Conservation (phyloP, 1,139 yeast species). For the Meyerozyma smithsonii region DNA sequence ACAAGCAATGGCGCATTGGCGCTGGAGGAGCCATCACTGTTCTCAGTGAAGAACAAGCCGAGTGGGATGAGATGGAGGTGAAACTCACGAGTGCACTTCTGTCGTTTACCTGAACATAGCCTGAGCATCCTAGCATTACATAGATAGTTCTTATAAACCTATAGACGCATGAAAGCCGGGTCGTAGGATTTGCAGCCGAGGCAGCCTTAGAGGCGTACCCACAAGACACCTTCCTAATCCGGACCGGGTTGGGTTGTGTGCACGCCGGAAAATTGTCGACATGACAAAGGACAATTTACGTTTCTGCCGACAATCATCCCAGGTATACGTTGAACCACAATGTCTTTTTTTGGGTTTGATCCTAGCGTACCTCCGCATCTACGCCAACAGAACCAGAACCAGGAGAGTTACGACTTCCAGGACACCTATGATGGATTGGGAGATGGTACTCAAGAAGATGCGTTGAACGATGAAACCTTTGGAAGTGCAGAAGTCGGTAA, state of each 20-base stretch:
- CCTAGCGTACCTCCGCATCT: constrained; percentile 36
- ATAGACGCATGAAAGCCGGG: too few species aligned
- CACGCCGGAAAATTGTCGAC: constrained; percentile 2
- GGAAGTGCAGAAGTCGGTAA: constrained; percentile 62
- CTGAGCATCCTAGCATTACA: too few species aligned
- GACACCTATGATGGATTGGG: constrained; percentile 83
- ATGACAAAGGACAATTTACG: neutral
- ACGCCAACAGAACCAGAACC: constrained; percentile 8
- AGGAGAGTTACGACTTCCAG: constrained; percentile 62
- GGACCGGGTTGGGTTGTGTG: neutral
- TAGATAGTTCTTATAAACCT: too few species aligned
- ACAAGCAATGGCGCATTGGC: constrained; percentile 73
- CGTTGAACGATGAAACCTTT: constrained; percentile 83
- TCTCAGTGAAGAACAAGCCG: constrained; percentile 72
- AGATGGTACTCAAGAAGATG: constrained; percentile 68
- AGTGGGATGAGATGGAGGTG: constrained; percentile 88
- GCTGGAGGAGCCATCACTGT: constrained; percentile 99
- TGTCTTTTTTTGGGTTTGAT: constrained; percentile 61
- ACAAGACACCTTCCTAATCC: neutral
- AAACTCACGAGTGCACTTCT: constrained; percentile 78
- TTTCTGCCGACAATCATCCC: neutral
- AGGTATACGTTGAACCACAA: constrained; percentile 11
- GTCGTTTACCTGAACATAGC: constrained; percentile 48
- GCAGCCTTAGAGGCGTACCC: too few species aligned
- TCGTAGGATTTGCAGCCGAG: neutral